Conservation (phyloP, 208 protist genomes). For the Trypanosoma congolense region DNA sequence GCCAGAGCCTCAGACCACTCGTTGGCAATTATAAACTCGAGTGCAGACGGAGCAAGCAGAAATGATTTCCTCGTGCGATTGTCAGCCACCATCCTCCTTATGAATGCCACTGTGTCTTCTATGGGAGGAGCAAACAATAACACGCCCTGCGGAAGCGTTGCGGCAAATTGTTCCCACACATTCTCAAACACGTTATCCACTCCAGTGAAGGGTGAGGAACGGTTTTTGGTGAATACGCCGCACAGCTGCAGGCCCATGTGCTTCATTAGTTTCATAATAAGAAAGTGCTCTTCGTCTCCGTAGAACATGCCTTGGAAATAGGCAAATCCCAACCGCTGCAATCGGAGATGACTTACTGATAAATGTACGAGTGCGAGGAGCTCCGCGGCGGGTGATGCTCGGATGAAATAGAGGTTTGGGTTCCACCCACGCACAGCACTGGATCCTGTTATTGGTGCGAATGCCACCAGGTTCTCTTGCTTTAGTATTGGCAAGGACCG, state of each 20-base stretch:
- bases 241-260: background rate
- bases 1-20: background rate
- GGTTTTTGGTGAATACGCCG: background rate
- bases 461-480: constrained; percentile 6
- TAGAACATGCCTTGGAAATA: constrained; percentile 1
- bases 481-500: background rate
- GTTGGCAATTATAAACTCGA: background rate
- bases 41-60: background rate
- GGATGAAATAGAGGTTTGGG: constrained; percentile 4
- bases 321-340: constrained; percentile 4
- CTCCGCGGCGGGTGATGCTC: background rate
- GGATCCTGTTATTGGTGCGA: constrained; percentile 2
- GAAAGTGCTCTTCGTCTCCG: background rate
- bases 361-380: constrained; percentile 3
- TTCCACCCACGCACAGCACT: background rate
- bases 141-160: background rate
- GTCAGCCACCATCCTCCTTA: constrained; percentile 1
- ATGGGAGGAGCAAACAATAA: background rate
- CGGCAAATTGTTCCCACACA: background rate
- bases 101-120: background rate
- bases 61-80: background rate
- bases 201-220: background rate
- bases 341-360: background rate
- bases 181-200: too few relatives aligned
- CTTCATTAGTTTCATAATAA: background rate